Conservation (phyloP, 768 basidiomycete genomes). For the Suillus weaverae region DNA sequence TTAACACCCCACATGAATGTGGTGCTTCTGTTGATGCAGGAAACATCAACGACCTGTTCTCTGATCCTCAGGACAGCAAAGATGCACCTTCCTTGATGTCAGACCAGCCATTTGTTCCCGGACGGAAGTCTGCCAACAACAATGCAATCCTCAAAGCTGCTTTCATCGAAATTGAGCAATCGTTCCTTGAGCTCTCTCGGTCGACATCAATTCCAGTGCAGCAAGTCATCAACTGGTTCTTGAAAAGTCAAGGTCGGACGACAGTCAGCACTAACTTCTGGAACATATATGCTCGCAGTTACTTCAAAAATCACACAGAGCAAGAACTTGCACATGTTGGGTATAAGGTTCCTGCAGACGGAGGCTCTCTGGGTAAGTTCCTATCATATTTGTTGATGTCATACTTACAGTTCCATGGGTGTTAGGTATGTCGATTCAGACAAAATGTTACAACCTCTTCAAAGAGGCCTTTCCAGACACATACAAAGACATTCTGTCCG, state of each 20-base stretch:
- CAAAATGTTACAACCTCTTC: background rate
- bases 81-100: background rate
- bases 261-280: conserved; percentile 3
- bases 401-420: background rate
- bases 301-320: conserved; percentile 8
- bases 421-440: background rate
- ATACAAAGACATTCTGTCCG: background rate
- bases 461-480: background rate
- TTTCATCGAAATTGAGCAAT: background rate
- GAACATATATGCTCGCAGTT: conserved; percentile 7
- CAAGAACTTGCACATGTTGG: conserved; percentile 4
- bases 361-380: conserved; percentile 1
- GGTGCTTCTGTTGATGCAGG: background rate
- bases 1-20: background rate
- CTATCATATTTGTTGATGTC: background rate
- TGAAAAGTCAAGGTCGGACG: conserved; percentile 4
- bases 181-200: background rate
- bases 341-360: background rate
- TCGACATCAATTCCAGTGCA: conserved; percentile 4
- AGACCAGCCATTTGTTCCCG: background rate
- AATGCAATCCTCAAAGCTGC: background rate
- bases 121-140: background rate
- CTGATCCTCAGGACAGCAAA: background rate
- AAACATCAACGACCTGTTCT: background rate
- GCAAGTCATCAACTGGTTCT: conserved; percentile 12